A percentile compares a stretch with the other conserved stretches of the same genome.
Evolutionary conservation across 257 asterid species (phyloP).

Genomic region (Nicotiana benthamiana): DNA sequence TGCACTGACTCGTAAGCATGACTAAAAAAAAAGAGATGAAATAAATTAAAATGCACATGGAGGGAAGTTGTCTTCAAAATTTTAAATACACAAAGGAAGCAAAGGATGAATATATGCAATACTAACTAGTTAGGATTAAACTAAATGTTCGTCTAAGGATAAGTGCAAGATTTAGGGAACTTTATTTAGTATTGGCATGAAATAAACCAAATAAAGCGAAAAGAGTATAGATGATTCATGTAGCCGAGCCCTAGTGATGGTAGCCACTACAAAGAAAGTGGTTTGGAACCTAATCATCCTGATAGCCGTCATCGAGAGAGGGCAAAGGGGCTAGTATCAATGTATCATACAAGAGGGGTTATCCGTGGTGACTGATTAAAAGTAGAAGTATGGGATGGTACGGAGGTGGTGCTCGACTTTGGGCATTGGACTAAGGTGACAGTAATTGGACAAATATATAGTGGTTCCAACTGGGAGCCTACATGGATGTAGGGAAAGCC

Average conservation of each 20-base stretch:
- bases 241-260: not conserved
- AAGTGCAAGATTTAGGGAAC: too few relatives aligned
- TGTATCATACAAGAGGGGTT: not conserved
- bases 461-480: not conserved
- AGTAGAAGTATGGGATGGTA: not conserved
- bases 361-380: not conserved
- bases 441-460: not conserved
- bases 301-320: not conserved
- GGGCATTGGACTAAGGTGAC: not conserved
- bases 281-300: not conserved
- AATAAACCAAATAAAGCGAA: too few relatives aligned
- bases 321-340: not conserved
- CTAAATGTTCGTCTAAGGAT: too few relatives aligned
- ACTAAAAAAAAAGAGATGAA: not conserved
- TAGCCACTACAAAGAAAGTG: not conserved
- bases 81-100: too few relatives aligned
- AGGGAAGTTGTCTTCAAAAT: not conserved
- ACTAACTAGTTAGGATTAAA: too few relatives aligned
- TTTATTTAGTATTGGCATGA: too few relatives aligned
- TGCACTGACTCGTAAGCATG: not conserved
- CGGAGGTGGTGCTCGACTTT: not conserved
- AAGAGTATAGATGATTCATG: too few relatives aligned
- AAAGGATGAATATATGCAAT: too few relatives aligned
- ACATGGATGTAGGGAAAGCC: not conserved
- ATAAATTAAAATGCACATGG: not conserved